Evolutionary conservation across 768 basidiomycete genomes (phyloP).

Genomic region (Kwoniella dendrophila): DNA sequence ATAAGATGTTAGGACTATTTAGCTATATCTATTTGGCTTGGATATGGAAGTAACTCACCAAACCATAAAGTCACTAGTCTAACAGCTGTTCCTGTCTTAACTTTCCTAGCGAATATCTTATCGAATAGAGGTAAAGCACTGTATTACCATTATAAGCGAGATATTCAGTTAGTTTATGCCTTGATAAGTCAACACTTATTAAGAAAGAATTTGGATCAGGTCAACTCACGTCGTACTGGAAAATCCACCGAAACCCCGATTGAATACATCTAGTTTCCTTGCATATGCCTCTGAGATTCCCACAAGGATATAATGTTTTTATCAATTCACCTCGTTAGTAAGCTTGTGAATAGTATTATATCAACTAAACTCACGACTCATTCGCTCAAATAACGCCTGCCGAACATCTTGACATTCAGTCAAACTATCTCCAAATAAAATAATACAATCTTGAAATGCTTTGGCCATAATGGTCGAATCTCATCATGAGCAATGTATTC

Average conservation of each 20-base stretch:
- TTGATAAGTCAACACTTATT: no score
- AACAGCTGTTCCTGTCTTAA: constrained; percentile 3
- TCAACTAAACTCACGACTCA: constrained; percentile 22
- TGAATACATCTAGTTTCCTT: constrained; percentile 18
- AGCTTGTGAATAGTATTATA: not conserved
- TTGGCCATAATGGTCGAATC: constrained; percentile 33
- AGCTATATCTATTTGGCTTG: no score
- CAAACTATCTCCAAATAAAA: constrained; percentile 37
- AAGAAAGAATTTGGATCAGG: no score
- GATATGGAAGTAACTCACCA: constrained; percentile 32
- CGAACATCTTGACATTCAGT: constrained; percentile 31
- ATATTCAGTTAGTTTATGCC: not conserved
- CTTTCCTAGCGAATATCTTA: constrained; percentile 35
- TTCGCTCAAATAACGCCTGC: constrained; percentile 14
- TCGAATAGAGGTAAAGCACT: constrained; percentile 26
- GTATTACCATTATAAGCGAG: not conserved
- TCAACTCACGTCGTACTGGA: not conserved
- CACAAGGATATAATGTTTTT: not conserved
- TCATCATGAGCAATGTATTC: no score
- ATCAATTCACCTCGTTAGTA: no score
- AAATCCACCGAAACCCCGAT: constrained; percentile 40
- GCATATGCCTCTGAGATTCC: constrained; percentile 17
- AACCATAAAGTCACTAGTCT: constrained; percentile 43
- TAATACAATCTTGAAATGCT: constrained; percentile 29
- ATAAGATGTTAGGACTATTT: not conserved